Percentiles rank a stretch among this genome's conserved stretches.
These are phyloP conservation scores for Lachnellula subtilissima DNA, from an alignment of 2,329 filamentous ascomycete species.

Conservation along the genomic window DNA sequence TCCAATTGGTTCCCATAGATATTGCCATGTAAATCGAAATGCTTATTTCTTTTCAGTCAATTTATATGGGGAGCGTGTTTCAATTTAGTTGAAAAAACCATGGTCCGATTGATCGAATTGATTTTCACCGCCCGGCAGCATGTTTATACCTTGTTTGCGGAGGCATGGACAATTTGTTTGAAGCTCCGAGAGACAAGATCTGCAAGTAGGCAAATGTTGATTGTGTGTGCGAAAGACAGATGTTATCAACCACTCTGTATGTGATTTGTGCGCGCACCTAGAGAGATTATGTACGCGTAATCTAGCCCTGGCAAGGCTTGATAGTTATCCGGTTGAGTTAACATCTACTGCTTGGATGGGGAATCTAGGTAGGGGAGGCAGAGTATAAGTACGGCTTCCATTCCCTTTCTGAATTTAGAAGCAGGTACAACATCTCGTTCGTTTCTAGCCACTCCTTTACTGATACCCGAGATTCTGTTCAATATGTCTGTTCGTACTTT, in stretches of 20 bases:
- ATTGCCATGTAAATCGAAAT: neutral
- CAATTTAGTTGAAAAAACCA: slow-evolving; percentile 4
- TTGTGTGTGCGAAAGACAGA: neutral
- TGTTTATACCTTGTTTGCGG: neutral
- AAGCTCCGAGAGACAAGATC: neutral
- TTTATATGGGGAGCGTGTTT: neutral
- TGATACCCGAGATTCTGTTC: neutral
- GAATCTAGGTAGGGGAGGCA: neutral
- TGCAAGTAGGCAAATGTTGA: neutral
- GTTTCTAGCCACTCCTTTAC: neutral
- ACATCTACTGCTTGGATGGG: neutral
- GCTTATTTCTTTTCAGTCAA: slow-evolving; percentile 3
- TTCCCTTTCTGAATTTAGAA: neutral
- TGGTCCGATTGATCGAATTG: neutral
- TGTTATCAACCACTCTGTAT: neutral
- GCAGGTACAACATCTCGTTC: neutral
- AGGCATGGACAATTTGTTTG: neutral
- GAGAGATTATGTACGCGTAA: neutral
- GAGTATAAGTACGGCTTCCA: neutral
- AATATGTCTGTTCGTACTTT: slow-evolving; percentile 2
- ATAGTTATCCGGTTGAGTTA: neutral
- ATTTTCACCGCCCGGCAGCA: neutral
- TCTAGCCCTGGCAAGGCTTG: neutral
- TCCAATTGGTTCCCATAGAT: neutral
- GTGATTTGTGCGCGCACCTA: neutral